Percentiles rank a stretch among this genome's conserved stretches.
Conservation (phyloP, 495 filamentous ascomycete genomes). For the Aspergillus panamensis region DNA sequence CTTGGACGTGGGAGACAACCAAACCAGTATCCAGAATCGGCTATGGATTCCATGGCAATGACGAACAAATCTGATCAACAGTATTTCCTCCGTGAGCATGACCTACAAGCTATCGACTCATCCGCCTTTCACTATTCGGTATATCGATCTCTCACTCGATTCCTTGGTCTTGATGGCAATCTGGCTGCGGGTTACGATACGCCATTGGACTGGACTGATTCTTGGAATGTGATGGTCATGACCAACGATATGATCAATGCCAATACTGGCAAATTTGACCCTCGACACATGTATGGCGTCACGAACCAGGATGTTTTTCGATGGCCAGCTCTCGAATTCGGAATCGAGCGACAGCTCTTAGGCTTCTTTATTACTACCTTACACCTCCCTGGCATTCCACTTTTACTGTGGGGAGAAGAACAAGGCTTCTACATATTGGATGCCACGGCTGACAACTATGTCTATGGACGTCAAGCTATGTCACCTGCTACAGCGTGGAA, state of each 20-base stretch:
- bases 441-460: conserved; percentile 64
- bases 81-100: conserved; percentile 55
- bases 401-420: conserved; percentile 68
- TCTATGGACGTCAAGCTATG: conserved; percentile 68
- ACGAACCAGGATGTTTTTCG: conserved; percentile 75
- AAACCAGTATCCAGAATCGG: conserved; percentile 43
- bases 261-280: conserved; percentile 65
- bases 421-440: conserved; percentile 67
- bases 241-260: conserved; percentile 66
- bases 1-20: conserved; percentile 63
- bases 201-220: conserved; percentile 57
- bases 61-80: conserved; percentile 42
- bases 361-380: conserved; percentile 63
- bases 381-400: conserved; percentile 62
- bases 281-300: conserved; percentile 65
- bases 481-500: conserved; percentile 65
- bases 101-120: conserved; percentile 58
- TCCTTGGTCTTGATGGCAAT: conserved; percentile 62
- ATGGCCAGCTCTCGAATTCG: conserved; percentile 64
- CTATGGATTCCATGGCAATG: conserved; percentile 46
- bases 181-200: conserved; percentile 58
- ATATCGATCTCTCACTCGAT: conserved; percentile 65
- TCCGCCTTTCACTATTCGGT: conserved; percentile 69
- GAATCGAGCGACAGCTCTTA: conserved; percentile 59
- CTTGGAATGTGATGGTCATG: conserved; percentile 58